Evolutionary conservation across 306 rosid genomes (phyloP), one percentile per base, ranked within the genome.

Genomic region (Fagus sylvatica): DNA sequence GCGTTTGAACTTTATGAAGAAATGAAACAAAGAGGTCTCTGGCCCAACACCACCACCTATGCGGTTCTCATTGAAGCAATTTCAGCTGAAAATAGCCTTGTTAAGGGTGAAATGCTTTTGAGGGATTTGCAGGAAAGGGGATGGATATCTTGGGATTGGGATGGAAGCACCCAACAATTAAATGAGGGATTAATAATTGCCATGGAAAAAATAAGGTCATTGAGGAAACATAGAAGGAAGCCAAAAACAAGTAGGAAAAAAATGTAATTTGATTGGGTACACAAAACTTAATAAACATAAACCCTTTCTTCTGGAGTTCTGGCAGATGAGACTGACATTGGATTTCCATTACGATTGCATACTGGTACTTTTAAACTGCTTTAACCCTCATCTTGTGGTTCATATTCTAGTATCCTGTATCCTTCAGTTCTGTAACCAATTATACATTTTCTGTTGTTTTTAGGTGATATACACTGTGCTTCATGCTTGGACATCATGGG

Each of bases 1-100:
- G 94, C 94, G 66, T 90, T 91, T 75, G 78, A 84, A 55, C 89
- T 89, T 79, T 89, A 91, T 79, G 89, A 88, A 69, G 94, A 88
- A 85, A 88, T 91, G 91, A 88, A 88, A 77, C 88, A 74, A 81
- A 76, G 80, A 67, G 83, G 87, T 66, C 88, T 88, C 54, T 82
- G 88, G 82, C 93, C 92, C 80, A 91, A 86, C 73, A 76, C 79
- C 49, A 82, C 94, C 34, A 86, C 87, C 59, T 89, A 88, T 74
- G 49, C 71, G 39, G 82, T 84, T 80, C 91, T 91, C 40, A 65
- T 86, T 80, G 79, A 84, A 80, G 86, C 90, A 46, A 17, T 80
- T 53, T 74, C 82, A 70, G 61, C 79, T 56, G 82, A 77, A 82
- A 87, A 74, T 54, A 66, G 82, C 80, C 74, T 57, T 37, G 49